Evolutionary conservation across 2,329 filamentous ascomycete species (phyloP).

Genomic region (Pyricularia grisea): DNA sequence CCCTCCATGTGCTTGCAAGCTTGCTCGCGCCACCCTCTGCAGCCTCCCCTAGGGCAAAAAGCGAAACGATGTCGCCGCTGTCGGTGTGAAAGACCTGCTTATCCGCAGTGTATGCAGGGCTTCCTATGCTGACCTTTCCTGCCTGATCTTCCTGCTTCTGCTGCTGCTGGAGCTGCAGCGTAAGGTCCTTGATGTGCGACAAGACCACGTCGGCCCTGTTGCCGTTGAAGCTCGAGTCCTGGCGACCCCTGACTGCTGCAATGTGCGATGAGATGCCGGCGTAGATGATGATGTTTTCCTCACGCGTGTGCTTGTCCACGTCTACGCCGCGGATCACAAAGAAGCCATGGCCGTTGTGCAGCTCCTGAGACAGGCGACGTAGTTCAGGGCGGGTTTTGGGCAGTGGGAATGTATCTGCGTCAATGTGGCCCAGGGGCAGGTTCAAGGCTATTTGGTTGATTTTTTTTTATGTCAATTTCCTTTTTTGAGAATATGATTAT

Average conservation of each 20-base stretch:
- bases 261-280: conserved; percentile 51
- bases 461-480: too few relatives aligned
- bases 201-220: conserved; percentile 41
- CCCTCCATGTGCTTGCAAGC: conserved; percentile 45
- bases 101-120: conserved; percentile 49
- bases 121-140: conserved; percentile 33
- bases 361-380: conserved; percentile 39
- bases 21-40: conserved; percentile 47
- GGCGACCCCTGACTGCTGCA: conserved; percentile 40
- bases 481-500: too few relatives aligned
- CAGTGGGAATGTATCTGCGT: conserved; percentile 43
- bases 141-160: conserved; percentile 1
- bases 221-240: conserved; percentile 36
- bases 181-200: conserved; percentile 55
- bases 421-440: conserved; percentile 30
- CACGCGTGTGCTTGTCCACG: conserved; percentile 38
- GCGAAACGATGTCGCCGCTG: conserved; percentile 46
- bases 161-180: conserved; percentile 18
- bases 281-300: conserved; percentile 52
- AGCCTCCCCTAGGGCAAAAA: conserved; percentile 44
- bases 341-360: conserved; percentile 51
- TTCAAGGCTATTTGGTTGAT: conserved; percentile 18
- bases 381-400: conserved; percentile 39
- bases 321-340: conserved; percentile 50
- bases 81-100: conserved; percentile 58